Percentiles rank a stretch among this genome's conserved stretches.
These are phyloP conservation scores for Fusarium sp. DNA, from an alignment of 2,329 filamentous ascomycete species.

Conservation along the genomic window DNA sequence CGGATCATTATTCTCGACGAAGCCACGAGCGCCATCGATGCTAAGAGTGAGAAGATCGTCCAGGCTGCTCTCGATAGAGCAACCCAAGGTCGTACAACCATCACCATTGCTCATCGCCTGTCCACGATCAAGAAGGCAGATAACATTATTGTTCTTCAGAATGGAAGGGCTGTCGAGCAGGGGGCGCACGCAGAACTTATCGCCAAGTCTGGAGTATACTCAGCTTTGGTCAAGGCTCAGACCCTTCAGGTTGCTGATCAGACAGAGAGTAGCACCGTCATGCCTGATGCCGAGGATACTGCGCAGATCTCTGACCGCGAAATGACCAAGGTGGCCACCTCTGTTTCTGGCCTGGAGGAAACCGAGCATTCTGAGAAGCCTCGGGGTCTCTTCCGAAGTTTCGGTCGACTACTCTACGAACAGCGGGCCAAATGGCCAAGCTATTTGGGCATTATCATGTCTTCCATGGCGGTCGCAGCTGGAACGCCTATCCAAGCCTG, in stretches of 20 bases:
- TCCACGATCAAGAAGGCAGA: slow-evolving; percentile 72
- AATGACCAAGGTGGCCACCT: rapidly evolving
- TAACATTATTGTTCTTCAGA: slow-evolving; percentile 72
- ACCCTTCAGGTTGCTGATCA: slow-evolving; percentile 7
- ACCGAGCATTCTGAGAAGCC: not conserved
- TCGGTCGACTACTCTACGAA: slow-evolving; percentile 37
- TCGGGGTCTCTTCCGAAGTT: slow-evolving; percentile 19
- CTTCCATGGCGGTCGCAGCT: slow-evolving; percentile 43
- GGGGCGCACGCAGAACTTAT: slow-evolving; percentile 72
- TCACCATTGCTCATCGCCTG: slow-evolving; percentile 73
- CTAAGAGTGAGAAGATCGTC: slow-evolving; percentile 56
- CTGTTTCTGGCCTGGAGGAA: not conserved
- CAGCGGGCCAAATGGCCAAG: slow-evolving; percentile 43
- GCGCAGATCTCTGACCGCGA: not conserved
- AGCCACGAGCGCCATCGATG: slow-evolving; percentile 68
- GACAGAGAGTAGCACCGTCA: not conserved
- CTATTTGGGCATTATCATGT: slow-evolving; percentile 43
- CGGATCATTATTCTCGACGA: slow-evolving; percentile 75
- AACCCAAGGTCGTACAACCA: slow-evolving; percentile 65
- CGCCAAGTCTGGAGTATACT: slow-evolving; percentile 51
- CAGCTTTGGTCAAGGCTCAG: slow-evolving; percentile 43
- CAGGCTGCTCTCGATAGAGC: slow-evolving; percentile 56
- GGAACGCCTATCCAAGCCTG: slow-evolving; percentile 48
- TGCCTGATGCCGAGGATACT: slow-evolving; percentile 2
- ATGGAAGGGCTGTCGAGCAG: slow-evolving; percentile 70